These are phyloP conservation scores for Backusella westeae DNA, from an alignment of 192 early-diverging fungal genomes.

Conservation along the genomic window DNA sequence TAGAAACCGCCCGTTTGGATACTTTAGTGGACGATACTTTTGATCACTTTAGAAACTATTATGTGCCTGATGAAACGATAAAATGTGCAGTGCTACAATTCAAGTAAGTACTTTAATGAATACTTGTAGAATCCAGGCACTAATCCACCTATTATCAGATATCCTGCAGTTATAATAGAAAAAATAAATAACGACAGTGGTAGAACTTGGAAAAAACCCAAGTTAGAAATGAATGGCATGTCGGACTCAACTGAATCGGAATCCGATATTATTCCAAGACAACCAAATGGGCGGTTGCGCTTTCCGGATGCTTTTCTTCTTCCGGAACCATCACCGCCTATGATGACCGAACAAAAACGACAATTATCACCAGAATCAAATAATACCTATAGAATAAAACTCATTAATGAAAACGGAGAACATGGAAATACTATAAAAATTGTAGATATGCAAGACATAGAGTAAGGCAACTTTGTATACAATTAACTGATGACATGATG, in stretches of 20 bases:
- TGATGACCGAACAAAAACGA: neutral
- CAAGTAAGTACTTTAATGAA: slow-evolving; percentile 12
- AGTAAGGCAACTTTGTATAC: neutral
- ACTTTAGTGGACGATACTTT: slow-evolving; percentile 57
- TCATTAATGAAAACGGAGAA: neutral
- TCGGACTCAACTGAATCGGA: slow-evolving; percentile 6
- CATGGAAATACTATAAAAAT: neutral
- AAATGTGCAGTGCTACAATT: slow-evolving; percentile 36
- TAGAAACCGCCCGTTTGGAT: slow-evolving; percentile 56
- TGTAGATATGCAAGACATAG: neutral
- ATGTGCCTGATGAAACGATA: slow-evolving; percentile 55
- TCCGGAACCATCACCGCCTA: neutral
- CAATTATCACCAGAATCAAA: neutral
- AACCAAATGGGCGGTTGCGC: slow-evolving; percentile 14
- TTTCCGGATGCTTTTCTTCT: slow-evolving; percentile 21
- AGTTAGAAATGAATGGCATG: neutral
- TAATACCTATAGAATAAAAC: neutral
- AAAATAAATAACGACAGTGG: neutral
- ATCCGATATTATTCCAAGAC: slow-evolving; percentile 9
- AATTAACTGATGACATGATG: neutral
- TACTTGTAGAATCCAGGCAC: neutral
- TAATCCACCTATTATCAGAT: slow-evolving; percentile 2
- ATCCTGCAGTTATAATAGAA: slow-evolving; percentile 24
- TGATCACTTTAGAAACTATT: slow-evolving; percentile 31
- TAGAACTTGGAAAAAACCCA: neutral